Evolutionary conservation across 768 basidiomycete genomes (phyloP), one percentile per base, ranked within the genome.

Genomic region (Phylloporus rhodoxanthus): DNA sequence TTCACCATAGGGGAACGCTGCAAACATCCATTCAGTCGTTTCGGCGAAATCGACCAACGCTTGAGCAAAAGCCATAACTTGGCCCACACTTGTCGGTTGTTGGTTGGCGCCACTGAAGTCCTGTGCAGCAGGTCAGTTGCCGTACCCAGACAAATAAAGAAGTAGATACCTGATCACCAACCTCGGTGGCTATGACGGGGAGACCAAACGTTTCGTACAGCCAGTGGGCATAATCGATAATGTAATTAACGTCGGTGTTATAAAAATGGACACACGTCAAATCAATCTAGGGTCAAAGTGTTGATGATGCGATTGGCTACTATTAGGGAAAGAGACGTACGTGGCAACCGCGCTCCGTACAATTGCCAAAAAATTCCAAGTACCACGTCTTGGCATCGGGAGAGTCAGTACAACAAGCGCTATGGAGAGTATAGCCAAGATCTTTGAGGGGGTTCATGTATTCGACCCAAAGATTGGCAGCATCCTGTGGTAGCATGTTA

Each of bases 201-300:
- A 51, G 29, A 11, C 50, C 29, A 58, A 78, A 82, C 2, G 67
- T 68, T 34, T 54, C 52, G 60, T 87, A 68, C 58, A 77, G 76
- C 1, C 67, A 56, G 8, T 58, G 57, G 43, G 84, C 64, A 65
- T 82, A 84, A 11, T 49, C n/a, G 46, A 79, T 76, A 60, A 91
- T 70, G 9, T 68, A 63, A 0, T 71, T 33, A 8, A 75, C 52
- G 13, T 68, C 50, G 13, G 70, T 77, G 44, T 77, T 81, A 64
- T 96, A 95, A 64, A 70, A 83, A 63, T 96, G 93, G 44, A 83
- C 45, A 40, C 81, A 79, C 2, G 85, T 45, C 19, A 52, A 66
- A 60, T 82, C 75, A 42, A 87, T 43, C 85, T 88, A 52, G 15
- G 19, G 21, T 9, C 43, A 39, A 51, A 40, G 21, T 19, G 1